Conservation (phyloP, 2,329 filamentous ascomycete species). For the Elsinoe arachidis region DNA sequence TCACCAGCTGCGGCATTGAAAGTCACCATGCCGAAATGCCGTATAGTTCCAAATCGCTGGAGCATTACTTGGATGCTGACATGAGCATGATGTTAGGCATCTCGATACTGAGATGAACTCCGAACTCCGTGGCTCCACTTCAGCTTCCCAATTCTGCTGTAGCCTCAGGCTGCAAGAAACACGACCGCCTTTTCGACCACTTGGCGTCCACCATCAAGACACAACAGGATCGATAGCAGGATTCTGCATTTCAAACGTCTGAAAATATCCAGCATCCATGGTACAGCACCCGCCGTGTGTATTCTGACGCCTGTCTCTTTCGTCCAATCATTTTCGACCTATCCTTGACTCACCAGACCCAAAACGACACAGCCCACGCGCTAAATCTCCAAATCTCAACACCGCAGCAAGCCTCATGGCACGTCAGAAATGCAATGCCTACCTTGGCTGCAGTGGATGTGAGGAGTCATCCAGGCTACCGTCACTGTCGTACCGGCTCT, state of each 20-base stretch:
- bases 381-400: not conserved
- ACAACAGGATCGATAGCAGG: not conserved
- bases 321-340: not conserved
- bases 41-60: not conserved
- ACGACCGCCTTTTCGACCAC: not conserved
- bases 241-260: not conserved
- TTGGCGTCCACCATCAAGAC: not conserved
- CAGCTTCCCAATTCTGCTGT: not conserved
- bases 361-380: slow-evolving; percentile 1
- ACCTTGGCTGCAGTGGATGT: not conserved
- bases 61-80: not conserved
- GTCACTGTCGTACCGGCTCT: not conserved
- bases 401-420: not conserved
- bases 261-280: not conserved
- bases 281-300: not conserved
- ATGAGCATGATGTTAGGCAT: not conserved
- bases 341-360: slow-evolving; percentile 4
- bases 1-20: not conserved
- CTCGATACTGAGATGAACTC: slow-evolving; percentile 10
- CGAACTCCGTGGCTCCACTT: slow-evolving; percentile 6
- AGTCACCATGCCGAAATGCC: not conserved
- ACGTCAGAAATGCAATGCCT: slow-evolving; percentile 1
- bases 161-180: slow-evolving; percentile 8
- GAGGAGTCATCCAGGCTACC: slow-evolving; percentile 6
- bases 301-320: not conserved